Conservation (phyloP, 495 filamentous ascomycete genomes). For the Aspergillus ellipticus region DNA sequence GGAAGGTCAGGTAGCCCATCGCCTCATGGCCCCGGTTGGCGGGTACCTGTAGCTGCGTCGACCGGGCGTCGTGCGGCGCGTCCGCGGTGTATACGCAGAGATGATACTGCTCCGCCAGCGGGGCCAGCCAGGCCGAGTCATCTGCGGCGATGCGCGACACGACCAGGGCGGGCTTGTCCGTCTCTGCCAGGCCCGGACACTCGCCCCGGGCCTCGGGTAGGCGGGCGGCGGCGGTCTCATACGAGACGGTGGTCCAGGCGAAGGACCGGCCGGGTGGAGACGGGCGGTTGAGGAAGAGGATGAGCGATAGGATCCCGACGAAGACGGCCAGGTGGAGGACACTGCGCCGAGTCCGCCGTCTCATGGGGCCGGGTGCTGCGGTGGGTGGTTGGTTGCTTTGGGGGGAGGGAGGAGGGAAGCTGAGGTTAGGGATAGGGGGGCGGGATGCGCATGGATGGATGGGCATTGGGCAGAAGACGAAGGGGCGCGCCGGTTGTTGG, state of each 20-base stretch:
- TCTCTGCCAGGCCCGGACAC: constrained; percentile 30
- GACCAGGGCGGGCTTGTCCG: constrained; percentile 36
- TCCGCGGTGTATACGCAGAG: constrained; percentile 54
- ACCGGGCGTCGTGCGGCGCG: constrained; percentile 33
- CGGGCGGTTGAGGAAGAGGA: constrained; percentile 34
- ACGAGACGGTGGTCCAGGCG: constrained; percentile 36
- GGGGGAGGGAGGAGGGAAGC: no score
- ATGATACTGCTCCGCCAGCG: constrained; percentile 32
- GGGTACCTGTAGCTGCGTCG: constrained; percentile 48
- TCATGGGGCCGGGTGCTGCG: neutral
- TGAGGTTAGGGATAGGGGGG: no score
- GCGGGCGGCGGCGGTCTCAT: constrained; percentile 26
- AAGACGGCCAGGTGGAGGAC: constrained; percentile 30
- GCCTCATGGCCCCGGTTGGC: constrained; percentile 66
- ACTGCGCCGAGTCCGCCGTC: constrained; percentile 20
- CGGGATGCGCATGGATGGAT: no score
- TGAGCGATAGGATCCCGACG: constrained; percentile 23
- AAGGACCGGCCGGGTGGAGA: constrained; percentile 24
- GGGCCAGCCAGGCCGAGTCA: constrained; percentile 34
- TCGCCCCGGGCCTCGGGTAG: constrained; percentile 27
- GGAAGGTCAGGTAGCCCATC: constrained; percentile 63
- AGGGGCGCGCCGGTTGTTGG: no score
- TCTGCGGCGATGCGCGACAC: constrained; percentile 35
- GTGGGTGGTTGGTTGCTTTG: neutral
- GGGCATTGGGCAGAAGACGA: no score